phyloP scores from a whole-genome alignment of 768 basidiomycete genomes.

The Russula lepida region DNA sequence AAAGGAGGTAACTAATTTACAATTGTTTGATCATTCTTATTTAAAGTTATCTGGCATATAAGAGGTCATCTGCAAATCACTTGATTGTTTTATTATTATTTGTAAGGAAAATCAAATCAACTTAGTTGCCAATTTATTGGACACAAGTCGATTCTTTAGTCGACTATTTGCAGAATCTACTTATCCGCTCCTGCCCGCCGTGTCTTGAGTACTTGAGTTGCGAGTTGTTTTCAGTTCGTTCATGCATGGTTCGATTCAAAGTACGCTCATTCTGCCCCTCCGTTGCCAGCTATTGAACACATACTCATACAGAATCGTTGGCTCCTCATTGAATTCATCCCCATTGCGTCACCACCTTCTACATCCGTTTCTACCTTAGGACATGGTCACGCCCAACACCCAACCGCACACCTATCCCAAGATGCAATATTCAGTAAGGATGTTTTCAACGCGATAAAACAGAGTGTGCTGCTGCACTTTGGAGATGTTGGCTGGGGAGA shows the following conservation, averaged over 20 bases:
- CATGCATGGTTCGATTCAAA: constrained; percentile 14
- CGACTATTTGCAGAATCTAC: too few relatives aligned
- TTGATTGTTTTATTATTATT: too few relatives aligned
- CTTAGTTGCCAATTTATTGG: too few relatives aligned
- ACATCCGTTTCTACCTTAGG: constrained; percentile 79
- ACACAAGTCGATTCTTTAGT: too few relatives aligned
- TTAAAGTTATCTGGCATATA: too few relatives aligned
- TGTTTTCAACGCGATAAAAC: constrained; percentile 60
- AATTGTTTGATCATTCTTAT: too few relatives aligned
- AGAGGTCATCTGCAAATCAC: too few relatives aligned
- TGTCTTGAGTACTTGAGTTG: too few relatives aligned
- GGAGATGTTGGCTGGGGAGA: constrained; percentile 43
- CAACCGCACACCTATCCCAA: constrained; percentile 30
- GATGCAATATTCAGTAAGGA: constrained; percentile 59
- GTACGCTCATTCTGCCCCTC: neutral
- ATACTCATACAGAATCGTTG: constrained; percentile 62
- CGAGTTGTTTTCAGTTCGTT: too few relatives aligned
- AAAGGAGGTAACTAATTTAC: too few relatives aligned
- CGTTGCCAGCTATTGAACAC: neutral
- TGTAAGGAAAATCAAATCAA: too few relatives aligned
- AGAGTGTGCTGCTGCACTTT: constrained; percentile 63
- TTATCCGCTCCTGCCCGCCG: too few relatives aligned
- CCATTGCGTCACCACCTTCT: constrained; percentile 22
- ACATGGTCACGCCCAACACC: constrained; percentile 42
- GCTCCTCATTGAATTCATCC: constrained; percentile 79